Conservation (phyloP, 352 stramenopile species). For the Globisporangium takayamanum region DNA sequence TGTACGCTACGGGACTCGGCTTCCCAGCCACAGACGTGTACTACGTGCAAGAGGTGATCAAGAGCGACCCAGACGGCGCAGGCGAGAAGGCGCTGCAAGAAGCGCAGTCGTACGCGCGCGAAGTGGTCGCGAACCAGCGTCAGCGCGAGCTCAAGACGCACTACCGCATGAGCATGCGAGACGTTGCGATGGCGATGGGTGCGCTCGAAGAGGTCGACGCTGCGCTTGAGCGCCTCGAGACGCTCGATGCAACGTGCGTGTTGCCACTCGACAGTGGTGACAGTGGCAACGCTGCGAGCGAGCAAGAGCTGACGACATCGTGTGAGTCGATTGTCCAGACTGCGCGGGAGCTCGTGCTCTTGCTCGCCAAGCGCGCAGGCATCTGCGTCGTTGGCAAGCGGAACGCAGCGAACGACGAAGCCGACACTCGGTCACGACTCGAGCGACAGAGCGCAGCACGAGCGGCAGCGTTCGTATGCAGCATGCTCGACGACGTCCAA, state of each 20-base stretch:
- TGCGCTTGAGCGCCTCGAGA: conserved; percentile 28
- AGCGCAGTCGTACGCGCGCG: conserved; percentile 37
- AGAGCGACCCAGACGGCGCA: conserved; percentile 56
- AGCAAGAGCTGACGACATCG: conserved; percentile 8
- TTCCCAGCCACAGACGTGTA: conserved; percentile 43
- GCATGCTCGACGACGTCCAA: conserved; percentile 35
- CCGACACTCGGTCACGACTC: conserved; percentile 36
- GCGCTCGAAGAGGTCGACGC: conserved; percentile 58
- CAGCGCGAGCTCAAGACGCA: conserved; percentile 48
- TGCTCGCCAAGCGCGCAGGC: conserved; percentile 51
- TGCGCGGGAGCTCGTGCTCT: conserved; percentile 30
- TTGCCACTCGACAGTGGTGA: not conserved
- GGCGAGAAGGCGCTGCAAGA: conserved; percentile 58
- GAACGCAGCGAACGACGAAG: conserved; percentile 31
- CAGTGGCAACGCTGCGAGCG: not conserved
- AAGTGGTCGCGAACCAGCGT: conserved; percentile 37
- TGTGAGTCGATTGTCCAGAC: conserved; percentile 26
- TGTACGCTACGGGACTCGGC: conserved; percentile 45
- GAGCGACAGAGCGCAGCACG: conserved; percentile 24
- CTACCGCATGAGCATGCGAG: conserved; percentile 49
- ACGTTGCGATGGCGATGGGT: conserved; percentile 44
- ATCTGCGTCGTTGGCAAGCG: conserved; percentile 66
- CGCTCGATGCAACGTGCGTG: conserved; percentile 23
- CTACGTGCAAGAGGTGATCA: conserved; percentile 51
- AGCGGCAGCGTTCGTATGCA: conserved; percentile 15